A percentile compares a stretch with the other conserved stretches of the same genome.
These are phyloP conservation scores for Plasmodium reichenowi DNA, from an alignment of 169 alveolate species.

Conservation along the genomic window DNA sequence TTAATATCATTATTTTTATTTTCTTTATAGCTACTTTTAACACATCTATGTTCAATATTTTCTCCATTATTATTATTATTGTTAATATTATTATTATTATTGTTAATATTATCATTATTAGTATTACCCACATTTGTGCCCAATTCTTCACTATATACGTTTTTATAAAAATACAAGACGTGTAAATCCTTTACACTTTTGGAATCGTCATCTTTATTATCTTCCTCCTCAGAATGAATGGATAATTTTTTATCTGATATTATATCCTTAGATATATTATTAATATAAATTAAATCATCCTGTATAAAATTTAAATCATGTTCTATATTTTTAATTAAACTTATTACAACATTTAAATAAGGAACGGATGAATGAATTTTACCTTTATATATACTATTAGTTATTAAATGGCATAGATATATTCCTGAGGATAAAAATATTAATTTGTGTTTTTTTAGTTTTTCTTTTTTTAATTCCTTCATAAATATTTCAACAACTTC, in stretches of 20 bases:
- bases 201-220: constrained; percentile 15
- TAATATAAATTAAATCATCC: constrained; percentile 30
- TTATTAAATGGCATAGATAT: constrained; percentile 44
- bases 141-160: constrained; percentile 19
- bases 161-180: constrained; percentile 39
- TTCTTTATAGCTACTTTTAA: not conserved
- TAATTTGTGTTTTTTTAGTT: constrained; percentile 16
- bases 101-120: constrained; percentile 5
- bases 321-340: constrained; percentile 50
- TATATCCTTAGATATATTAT: not conserved
- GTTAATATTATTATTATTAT: not conserved
- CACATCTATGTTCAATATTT: not conserved
- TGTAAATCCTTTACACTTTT: constrained; percentile 28
- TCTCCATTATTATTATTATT: not conserved
- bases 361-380: constrained; percentile 43
- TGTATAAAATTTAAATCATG: constrained; percentile 20
- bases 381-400: constrained; percentile 46
- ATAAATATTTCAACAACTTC: constrained; percentile 40
- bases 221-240: constrained; percentile 3
- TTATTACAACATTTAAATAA: constrained; percentile 20
- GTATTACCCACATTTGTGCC: too few species aligned
- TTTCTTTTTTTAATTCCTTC: constrained; percentile 68
- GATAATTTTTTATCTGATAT: too few species aligned
- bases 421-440: constrained; percentile 40
- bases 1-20: too few species aligned